Evolutionary conservation across 306 rosid species (phyloP), one percentile per base, ranked within the genome.

Genomic region (Erythrophleum fordii): DNA sequence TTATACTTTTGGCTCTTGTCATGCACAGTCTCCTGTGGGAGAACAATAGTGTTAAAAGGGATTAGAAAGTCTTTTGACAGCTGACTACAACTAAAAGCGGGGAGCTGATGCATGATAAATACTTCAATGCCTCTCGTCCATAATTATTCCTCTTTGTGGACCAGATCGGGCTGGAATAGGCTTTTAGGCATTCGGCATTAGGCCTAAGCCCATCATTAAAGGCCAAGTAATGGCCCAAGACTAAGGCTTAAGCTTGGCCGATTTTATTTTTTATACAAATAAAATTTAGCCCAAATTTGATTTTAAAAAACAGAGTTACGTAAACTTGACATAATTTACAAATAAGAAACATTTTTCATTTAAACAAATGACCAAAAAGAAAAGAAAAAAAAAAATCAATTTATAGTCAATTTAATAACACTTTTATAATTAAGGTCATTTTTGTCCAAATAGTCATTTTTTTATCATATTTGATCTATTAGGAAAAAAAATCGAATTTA

Each of bases 1-100:
- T 94, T 94, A 75, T 92, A 92, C 83, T 94, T 90, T 75, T 94
- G 98, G 85, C 86, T 82, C 85, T 80, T 91, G 85, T 92, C 98
- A 13, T 88, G 98, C 8, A 94, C 97, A 81, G 85, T 81, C 70
- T 91, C 98, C 98, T 92, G 73, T 9, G 84, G 55, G 31, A 72
- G 23, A 78, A 73, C 12, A 69, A 73, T 26, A 72, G 23, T 53
- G 42, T 35, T 6, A 42, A n/a, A 12, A 44, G 60, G 20, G 73
- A 58, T 59, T 69, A 68, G 0, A 53, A 28, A 8, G 56, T 74
- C 35, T 28, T 42, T 14, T 52, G 51, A 41, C 41, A 73, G 23
- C 11, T 29, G 31, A 60, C 5, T 18, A 7, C 60, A 72, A 67
- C 72, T 12, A 78, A 44, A 81, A 23, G 58, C 35, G 8, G 62